Percentiles rank a stretch among this genome's conserved stretches.
Conservation (phyloP, 1,284 basidiomycete species). For the Coniferiporia weirii region DNA sequence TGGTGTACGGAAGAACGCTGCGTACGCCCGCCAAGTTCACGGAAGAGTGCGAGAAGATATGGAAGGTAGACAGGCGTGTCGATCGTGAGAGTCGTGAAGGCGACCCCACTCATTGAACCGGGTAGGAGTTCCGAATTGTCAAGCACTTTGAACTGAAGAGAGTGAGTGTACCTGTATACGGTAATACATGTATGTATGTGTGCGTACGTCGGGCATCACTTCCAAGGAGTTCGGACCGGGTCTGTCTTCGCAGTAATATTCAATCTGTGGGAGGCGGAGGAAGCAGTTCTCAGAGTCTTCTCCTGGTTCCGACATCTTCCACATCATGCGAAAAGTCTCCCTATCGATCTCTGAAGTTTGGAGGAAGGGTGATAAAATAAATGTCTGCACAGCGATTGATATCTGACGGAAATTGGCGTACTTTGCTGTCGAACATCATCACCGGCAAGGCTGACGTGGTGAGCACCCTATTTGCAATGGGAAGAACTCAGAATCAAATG, state of each 20-base stretch:
- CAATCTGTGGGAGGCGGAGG: conserved; percentile 53
- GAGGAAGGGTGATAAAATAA: background rate
- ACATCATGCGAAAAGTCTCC: conserved; percentile 69
- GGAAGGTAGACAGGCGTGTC: conserved; percentile 64
- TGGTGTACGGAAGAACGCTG: conserved; percentile 57
- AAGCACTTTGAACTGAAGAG: conserved; percentile 44
- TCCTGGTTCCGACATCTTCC: conserved; percentile 58
- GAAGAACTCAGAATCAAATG: background rate
- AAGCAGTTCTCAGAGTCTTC: conserved; percentile 51
- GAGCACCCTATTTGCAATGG: conserved; percentile 44
- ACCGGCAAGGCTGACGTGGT: conserved; percentile 57
- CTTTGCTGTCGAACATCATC: conserved; percentile 46
- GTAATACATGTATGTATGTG: background rate
- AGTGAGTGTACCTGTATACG: background rate
- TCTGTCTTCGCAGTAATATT: conserved; percentile 47
- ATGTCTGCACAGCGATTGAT: no score
- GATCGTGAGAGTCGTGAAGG: conserved; percentile 64
- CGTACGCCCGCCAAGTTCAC: conserved; percentile 51
- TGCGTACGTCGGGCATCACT: conserved; percentile 58
- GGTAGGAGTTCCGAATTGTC: conserved; percentile 38
- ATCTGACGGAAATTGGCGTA: conserved; percentile 25
- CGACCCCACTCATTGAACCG: conserved; percentile 41
- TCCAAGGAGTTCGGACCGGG: conserved; percentile 41
- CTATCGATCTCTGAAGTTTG: conserved; percentile 51
- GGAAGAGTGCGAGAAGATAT: conserved; percentile 62